Base-by-base conservation (phyloP, 805 yeast species). In the Danielozyma ontarioensis region DNA sequence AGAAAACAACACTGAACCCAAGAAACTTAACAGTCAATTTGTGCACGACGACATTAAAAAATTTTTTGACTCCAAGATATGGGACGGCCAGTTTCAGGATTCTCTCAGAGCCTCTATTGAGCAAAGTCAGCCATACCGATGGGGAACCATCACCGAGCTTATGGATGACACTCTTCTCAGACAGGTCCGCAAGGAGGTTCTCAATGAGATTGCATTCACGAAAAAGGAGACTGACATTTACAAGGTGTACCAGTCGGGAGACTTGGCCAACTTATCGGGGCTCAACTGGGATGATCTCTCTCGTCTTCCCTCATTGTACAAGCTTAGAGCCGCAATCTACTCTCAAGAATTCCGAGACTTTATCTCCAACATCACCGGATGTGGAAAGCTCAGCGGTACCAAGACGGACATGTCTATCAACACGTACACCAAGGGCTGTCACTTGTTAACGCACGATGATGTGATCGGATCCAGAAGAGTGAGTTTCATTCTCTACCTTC, bases 191-290 rank as follows among this genome's bases (percentile, higher is more conserved):
- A 75, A 76, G 36, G 98, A 93, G 56, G 88, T 94, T 17, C 72
- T 85, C 43, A 62, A 70, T 2, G 83, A 88, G 50, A 81, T 93
- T 40, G 93, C 85, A 28, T 93, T 94, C 67, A 88, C 97, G 7
- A 78, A 80, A 46, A 93, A 94, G 57, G 99, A 94, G 58, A 93
- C 99, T 0, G 99, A 93, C 54, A 93, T 93, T 42, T 93, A 93
- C 60, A 89, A 86, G 56, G 95, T 90, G 19, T 79, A 62, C 62
- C 97, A 80, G 66, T 84, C 76, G 62, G 99, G 82, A 54, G 96
- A 87, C 59, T 72, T 93, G 45, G 96, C 96, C 27, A 94, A 93
- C 55, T 61, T 93, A 27, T 83, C 93, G 1, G 96, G 96, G 1
- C 68, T 93, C 40, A 76, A 87, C 41, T 71, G 80, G 68, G 75